Evolutionary conservation across 1,284 basidiomycete genomes (phyloP), one percentile per base, ranked within the genome.

Genomic region (Cutaneotrichosporon mucoides): DNA sequence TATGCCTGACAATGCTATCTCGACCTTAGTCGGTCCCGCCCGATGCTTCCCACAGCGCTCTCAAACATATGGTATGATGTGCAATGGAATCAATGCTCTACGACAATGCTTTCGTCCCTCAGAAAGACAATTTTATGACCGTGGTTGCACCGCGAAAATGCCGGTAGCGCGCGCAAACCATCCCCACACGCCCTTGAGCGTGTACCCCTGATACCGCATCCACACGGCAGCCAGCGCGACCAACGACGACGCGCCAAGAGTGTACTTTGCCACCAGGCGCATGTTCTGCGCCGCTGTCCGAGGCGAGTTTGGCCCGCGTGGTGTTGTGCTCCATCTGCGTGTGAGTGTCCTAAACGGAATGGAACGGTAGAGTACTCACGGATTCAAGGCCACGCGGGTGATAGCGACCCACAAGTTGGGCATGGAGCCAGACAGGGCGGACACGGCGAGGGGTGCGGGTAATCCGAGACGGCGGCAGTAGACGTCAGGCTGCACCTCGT

Each of bases 401-500:
- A 79, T 66, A 1, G 75, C 72, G 0, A 71, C 68, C 77, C 77
- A 79, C 11, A 79, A 67, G 55, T 79, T 79, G 6, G 70, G 70
- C 41, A 77, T 57, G 5, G 73, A 66, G 5, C 72, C 87, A 3
- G 86, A 86, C 73, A 88, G 88, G 48, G 95, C 88, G 73, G 89
- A 92, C 24, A 96, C 90, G 2, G 92, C 87, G 48, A 96, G 89
- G 33, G 93, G 93, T 4, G 93, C 90, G 64, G 88, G 88, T 12
- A 97, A 80, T 12, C 86, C 85, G 56, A 95, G 79, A 59, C 91
- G 83, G 70, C 92, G 83, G 73, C 91, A 93, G 77, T 99, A 99
- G 11, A 94, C 91, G 73, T 98, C 95, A 43, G 95, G 95, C 77
- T 99, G 95, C 12, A 98, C 94, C 81, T 98, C 94, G 75, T 98